Evolutionary conservation across 306 rosid genomes (phyloP).

Genomic region (Vigna hirtella): DNA sequence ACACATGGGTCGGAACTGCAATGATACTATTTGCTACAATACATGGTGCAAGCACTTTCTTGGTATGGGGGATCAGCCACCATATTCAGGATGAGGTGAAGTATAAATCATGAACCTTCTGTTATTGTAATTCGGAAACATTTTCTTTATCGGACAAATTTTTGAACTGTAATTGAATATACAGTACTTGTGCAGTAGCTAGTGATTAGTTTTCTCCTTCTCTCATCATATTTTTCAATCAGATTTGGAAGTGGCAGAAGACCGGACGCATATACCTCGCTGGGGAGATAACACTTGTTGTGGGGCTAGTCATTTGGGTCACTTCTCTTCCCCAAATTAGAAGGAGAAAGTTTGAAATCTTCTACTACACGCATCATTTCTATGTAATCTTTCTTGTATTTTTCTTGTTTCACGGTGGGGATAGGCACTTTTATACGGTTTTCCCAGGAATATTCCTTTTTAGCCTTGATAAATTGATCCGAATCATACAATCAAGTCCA

Average conservation of each 20-base stretch:
- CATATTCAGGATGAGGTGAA: constrained; percentile 75
- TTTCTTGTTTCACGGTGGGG: constrained; percentile 92
- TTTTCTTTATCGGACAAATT: constrained; percentile 5
- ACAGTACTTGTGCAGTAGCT: not conserved
- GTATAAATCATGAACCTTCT: constrained; percentile 30
- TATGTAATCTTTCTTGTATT: constrained; percentile 77
- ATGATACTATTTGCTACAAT: constrained; percentile 74
- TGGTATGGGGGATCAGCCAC: constrained; percentile 85
- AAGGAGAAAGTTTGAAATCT: constrained; percentile 77
- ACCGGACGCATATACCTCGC: constrained; percentile 87
- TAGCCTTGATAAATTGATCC: constrained; percentile 77
- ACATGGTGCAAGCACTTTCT: constrained; percentile 83
- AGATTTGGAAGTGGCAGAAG: constrained; percentile 86
- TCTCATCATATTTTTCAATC: constrained; percentile 41
- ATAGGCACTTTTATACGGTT: constrained; percentile 79
- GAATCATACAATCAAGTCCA: constrained; percentile 79
- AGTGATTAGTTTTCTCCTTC: constrained; percentile 28
- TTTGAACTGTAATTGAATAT: not conserved
- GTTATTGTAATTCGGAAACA: constrained; percentile 10
- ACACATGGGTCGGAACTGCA: constrained; percentile 86
- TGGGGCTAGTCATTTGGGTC: constrained; percentile 76
- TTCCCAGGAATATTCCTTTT: constrained; percentile 89
- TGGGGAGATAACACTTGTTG: constrained; percentile 71
- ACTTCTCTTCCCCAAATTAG: constrained; percentile 90
- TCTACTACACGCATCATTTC: constrained; percentile 89